These are phyloP conservation scores for Colletotrichum neosansevieriae DNA, from an alignment of 2,329 filamentous ascomycete species.

Conservation along the genomic window DNA sequence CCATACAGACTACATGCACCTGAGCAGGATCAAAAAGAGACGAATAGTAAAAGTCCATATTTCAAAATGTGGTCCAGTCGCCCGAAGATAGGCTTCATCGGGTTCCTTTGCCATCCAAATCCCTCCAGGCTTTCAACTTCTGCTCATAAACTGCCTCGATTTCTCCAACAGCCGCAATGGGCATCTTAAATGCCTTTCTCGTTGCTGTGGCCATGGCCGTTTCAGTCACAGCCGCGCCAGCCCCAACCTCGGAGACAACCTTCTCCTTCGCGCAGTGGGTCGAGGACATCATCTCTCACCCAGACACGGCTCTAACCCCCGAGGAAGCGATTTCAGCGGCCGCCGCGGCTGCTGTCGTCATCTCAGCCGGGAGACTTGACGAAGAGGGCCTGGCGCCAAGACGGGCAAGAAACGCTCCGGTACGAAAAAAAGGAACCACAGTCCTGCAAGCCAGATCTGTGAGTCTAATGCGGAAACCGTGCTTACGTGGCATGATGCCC, in stretches of 20 bases:
- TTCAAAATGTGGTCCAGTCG: too few relatives aligned
- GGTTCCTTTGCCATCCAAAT: too few relatives aligned
- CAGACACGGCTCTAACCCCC: slow-evolving; percentile 16
- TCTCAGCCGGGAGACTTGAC: not conserved
- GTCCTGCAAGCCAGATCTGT: too few relatives aligned
- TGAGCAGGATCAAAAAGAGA: too few relatives aligned
- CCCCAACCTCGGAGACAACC: slow-evolving; percentile 14
- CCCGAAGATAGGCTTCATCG: too few relatives aligned
- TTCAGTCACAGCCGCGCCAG: slow-evolving; percentile 6
- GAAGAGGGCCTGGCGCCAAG: not conserved
- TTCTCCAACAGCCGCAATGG: not conserved
- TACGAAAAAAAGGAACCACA: not conserved
- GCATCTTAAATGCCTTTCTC: not conserved
- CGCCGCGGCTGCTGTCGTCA: not conserved
- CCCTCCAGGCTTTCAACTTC: too few relatives aligned
- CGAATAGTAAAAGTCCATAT: too few relatives aligned
- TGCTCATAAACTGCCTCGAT: too few relatives aligned
- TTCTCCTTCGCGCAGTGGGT: slow-evolving; percentile 30
- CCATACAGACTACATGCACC: too few relatives aligned
- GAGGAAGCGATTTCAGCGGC: slow-evolving; percentile 15
- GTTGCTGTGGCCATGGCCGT: slow-evolving; percentile 2
- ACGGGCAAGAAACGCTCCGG: not conserved
- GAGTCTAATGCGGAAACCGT: too few relatives aligned
- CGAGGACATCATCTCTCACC: slow-evolving; percentile 27
- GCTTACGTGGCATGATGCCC: not conserved